A percentile compares a stretch with the other conserved stretches of the same genome.
These are phyloP conservation scores for Capronia coronata DNA, from an alignment of 2,329 filamentous ascomycete species.

Conservation along the genomic window DNA sequence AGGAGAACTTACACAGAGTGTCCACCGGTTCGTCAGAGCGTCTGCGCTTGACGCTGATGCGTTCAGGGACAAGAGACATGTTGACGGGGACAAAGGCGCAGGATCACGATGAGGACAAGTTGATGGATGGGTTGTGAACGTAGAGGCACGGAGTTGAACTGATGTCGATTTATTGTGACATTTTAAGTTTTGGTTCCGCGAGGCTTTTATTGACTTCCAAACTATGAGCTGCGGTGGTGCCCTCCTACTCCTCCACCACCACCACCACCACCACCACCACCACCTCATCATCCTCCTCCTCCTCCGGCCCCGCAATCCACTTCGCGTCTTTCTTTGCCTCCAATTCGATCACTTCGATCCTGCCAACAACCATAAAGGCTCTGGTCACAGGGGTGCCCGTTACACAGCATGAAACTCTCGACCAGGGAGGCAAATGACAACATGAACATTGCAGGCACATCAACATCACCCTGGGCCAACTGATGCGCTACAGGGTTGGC, in stretches of 20 bases:
- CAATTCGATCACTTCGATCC: not conserved
- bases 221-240: too few species aligned
- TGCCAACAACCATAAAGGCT: not conserved
- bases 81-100: not conserved
- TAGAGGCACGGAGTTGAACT: not conserved
- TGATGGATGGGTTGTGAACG: not conserved
- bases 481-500: too few species aligned
- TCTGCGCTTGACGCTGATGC: slow-evolving; percentile 52
- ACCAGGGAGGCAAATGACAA: too few species aligned
- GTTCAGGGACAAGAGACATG: slow-evolving; percentile 45
- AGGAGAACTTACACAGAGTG: slow-evolving; percentile 40
- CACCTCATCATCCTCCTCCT: not conserved
- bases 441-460: too few species aligned
- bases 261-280: too few species aligned
- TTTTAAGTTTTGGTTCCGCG: not conserved
- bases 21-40: slow-evolving; percentile 53
- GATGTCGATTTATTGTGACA: not conserved
- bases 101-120: not conserved
- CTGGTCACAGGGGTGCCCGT: not conserved
- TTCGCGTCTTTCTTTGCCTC: not conserved
- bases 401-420: too few species aligned
- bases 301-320: not conserved
- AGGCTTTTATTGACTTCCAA: too few species aligned
- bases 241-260: too few species aligned
- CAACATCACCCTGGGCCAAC: too few species aligned